These are phyloP conservation scores for Pouteria campechiana DNA, from an alignment of 179 eudicot genomes.

Conservation along the genomic window DNA sequence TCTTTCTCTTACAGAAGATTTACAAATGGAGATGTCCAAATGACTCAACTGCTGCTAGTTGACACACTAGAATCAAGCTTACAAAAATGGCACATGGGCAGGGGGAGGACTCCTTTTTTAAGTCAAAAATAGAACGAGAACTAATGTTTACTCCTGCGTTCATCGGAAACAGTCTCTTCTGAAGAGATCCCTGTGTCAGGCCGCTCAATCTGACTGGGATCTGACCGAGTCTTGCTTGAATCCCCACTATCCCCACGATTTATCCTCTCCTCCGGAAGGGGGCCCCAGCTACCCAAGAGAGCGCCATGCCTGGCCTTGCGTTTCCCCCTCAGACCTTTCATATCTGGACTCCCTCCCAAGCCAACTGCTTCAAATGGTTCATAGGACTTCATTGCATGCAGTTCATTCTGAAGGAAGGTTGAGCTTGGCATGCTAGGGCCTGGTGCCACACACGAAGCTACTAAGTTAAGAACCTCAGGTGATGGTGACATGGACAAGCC, in stretches of 20 bases:
- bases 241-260: constrained; percentile 20
- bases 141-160: constrained; percentile 15
- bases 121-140: background rate
- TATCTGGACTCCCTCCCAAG: background rate
- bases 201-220: constrained; percentile 11
- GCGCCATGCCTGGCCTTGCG: constrained; percentile 7
- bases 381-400: constrained; percentile 9
- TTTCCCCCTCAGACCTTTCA: constrained; percentile 6
- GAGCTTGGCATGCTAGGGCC: constrained; percentile 4
- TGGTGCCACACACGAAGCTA: constrained; percentile 25
- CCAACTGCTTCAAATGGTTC: too few relatives aligned
- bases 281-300: constrained; percentile 1
- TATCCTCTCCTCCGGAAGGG: constrained; percentile 3
- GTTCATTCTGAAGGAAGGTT: constrained; percentile 1
- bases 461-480: constrained; percentile 21
- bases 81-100: constrained; percentile 6
- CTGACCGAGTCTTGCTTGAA: constrained; percentile 37
- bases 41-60: constrained; percentile 4
- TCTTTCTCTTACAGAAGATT: background rate
- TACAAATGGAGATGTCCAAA: constrained; percentile 4
- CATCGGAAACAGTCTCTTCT: constrained; percentile 43
- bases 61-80: constrained; percentile 1
- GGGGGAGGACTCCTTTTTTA: constrained; percentile 1
- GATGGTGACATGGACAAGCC: constrained; percentile 22
- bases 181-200: constrained; percentile 35